Conservation (phyloP, 2,329 filamentous ascomycete genomes). For the Fusarium euwallaceae region DNA sequence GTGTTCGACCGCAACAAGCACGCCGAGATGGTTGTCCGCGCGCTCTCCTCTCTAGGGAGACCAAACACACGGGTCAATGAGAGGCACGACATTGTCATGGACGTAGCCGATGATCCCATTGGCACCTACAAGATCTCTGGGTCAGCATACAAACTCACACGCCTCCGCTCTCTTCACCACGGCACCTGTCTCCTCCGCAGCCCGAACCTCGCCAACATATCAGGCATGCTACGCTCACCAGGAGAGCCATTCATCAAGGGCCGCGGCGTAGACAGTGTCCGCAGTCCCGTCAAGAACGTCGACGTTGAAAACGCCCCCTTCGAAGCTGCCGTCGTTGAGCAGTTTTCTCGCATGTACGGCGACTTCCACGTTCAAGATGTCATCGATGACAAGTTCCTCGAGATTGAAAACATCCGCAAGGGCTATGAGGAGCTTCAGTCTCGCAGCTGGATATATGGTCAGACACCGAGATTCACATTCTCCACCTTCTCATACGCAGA, state of each 20-base stretch:
- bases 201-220: conserved; percentile 78
- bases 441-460: conserved; percentile 81
- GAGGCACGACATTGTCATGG: conserved; percentile 92
- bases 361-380: conserved; percentile 49
- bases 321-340: conserved; percentile 67
- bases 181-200: conserved; percentile 89
- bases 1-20: conserved; percentile 87
- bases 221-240: conserved; percentile 80
- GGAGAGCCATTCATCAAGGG: conserved; percentile 82
- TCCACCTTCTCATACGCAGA: conserved; percentile 71
- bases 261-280: conserved; percentile 91
- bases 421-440: conserved; percentile 61
- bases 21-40: conserved; percentile 93
- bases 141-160: conserved; percentile 93
- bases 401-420: conserved; percentile 62
- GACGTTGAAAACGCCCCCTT: conserved; percentile 64
- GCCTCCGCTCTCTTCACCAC: conserved; percentile 86
- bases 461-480: conserved; percentile 87
- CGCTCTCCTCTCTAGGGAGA: conserved; percentile 73
- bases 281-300: conserved; percentile 86
- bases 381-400: conserved; percentile 65
- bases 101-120: conserved; percentile 49
- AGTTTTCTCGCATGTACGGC: conserved; percentile 79
- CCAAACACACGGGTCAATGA: conserved; percentile 81
- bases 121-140: conserved; percentile 85